A percentile compares a stretch with the other conserved stretches of the same genome.
Evolutionary conservation across 495 filamentous ascomycete species (phyloP).

Genomic region (Annulohypoxylon stygium): DNA sequence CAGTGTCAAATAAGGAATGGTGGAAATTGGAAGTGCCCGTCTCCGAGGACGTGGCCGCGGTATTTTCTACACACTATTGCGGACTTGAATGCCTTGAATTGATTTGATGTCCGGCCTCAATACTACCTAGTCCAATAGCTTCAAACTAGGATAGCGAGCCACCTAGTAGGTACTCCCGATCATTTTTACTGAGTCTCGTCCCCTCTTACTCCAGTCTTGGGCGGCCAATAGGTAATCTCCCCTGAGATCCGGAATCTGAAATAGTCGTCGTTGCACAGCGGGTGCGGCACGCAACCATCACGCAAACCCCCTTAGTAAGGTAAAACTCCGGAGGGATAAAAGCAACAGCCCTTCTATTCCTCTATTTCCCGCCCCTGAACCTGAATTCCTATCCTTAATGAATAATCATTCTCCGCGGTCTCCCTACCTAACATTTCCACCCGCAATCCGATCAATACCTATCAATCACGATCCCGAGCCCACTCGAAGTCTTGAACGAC

Average conservation of each 20-base stretch:
- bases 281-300: slow-evolving; percentile 13
- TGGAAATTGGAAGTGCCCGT: slow-evolving; percentile 33
- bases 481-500: neutral
- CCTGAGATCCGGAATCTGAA: slow-evolving; percentile 17
- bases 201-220: neutral
- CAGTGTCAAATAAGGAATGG: slow-evolving; percentile 20
- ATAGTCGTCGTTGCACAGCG: slow-evolving; percentile 26
- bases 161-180: neutral
- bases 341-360: slow-evolving; percentile 1
- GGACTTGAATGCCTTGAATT: slow-evolving; percentile 8
- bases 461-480: neutral
- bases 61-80: slow-evolving; percentile 22
- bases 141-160: neutral
- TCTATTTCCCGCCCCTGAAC: slow-evolving; percentile 16
- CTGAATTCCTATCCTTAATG: slow-evolving; percentile 24
- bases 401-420: neutral
- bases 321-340: slow-evolving; percentile 24
- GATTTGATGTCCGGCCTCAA: slow-evolving; percentile 1
- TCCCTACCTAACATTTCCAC: neutral
- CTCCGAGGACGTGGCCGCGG: slow-evolving; percentile 8
- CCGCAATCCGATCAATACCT: slow-evolving; percentile 1
- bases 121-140: too few species aligned
- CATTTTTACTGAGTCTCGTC: slow-evolving; percentile 1
- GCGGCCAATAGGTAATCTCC: slow-evolving; percentile 3
- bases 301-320: slow-evolving; percentile 21